Evolutionary conservation across 495 filamentous ascomycete species (phyloP).

Genomic region (Wilcoxina mikolae): DNA sequence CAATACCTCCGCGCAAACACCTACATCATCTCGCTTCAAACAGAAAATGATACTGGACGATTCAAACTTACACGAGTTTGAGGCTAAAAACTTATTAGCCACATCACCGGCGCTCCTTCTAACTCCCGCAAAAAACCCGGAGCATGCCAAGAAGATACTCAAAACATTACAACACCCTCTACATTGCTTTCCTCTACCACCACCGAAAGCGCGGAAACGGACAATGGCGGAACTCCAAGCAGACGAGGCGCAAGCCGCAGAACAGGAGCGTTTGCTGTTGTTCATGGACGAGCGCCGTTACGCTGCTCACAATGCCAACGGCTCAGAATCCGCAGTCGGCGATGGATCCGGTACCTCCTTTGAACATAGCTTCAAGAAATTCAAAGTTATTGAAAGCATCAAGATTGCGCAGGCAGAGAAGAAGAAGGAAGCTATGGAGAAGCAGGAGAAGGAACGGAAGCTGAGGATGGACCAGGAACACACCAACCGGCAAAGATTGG

Average conservation of each 20-base stretch:
- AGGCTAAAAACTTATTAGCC: conserved; percentile 52
- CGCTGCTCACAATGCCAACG: conserved; percentile 40
- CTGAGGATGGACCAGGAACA: conserved; percentile 35
- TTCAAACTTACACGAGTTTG: conserved; percentile 53
- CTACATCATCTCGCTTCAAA: conserved; percentile 32
- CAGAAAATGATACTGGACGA: conserved; percentile 59
- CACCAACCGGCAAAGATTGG: conserved; percentile 23
- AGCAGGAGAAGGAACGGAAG: conserved; percentile 45
- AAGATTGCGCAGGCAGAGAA: conserved; percentile 61
- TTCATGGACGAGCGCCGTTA: conserved; percentile 75
- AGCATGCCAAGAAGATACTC: conserved; percentile 53
- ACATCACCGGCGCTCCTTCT: conserved; percentile 63
- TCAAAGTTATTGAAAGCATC: conserved; percentile 80
- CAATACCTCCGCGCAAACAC: conserved; percentile 34
- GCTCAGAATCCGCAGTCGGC: conserved; percentile 47
- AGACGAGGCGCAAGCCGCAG: conserved; percentile 77
- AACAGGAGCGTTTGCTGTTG: conserved; percentile 83
- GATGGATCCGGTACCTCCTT: conserved; percentile 63
- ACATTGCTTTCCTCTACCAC: conserved; percentile 57
- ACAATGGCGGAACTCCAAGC: conserved; percentile 88
- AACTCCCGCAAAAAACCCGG: conserved; percentile 51
- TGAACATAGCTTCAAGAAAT: conserved; percentile 75
- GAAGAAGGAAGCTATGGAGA: conserved; percentile 45
- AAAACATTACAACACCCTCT: conserved; percentile 57
- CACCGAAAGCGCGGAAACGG: conserved; percentile 78